phyloP scores from a whole-genome alignment of 106 monocot genomes.

The Narthecium ossifragum region DNA sequence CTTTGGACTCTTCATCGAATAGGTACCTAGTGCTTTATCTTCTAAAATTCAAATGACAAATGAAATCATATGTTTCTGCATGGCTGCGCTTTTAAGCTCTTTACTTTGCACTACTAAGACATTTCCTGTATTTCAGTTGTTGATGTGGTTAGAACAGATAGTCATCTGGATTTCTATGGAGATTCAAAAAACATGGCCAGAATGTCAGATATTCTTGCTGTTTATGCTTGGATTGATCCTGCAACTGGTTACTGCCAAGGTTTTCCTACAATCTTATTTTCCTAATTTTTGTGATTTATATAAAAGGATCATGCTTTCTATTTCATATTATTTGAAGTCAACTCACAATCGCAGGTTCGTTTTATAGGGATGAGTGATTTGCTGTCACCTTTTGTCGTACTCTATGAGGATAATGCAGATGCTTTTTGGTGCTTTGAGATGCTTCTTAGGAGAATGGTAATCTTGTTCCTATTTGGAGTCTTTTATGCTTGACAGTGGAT shows the following conservation, averaged over 20 bases:
- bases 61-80: neutral
- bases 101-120: slow-evolving; percentile 6
- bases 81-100: neutral
- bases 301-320: no score
- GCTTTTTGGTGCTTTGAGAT: slow-evolving; percentile 99
- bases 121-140: slow-evolving; percentile 50
- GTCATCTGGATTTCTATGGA: slow-evolving; percentile 92
- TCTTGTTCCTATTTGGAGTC: no score
- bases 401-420: slow-evolving; percentile 98
- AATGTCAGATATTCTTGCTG: slow-evolving; percentile 99
- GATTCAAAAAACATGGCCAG: slow-evolving; percentile 98
- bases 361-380: slow-evolving; percentile 95
- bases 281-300: no score
- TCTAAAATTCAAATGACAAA: neutral
- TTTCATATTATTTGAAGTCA: slow-evolving; percentile 1
- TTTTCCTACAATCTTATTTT: slow-evolving; percentile 14
- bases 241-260: slow-evolving; percentile 99
- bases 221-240: slow-evolving; percentile 99
- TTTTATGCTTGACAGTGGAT: no score
- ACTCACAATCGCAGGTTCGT: slow-evolving; percentile 2
- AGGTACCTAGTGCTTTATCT: slow-evolving; percentile 25
- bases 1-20: slow-evolving; percentile 97
- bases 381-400: slow-evolving; percentile 96
- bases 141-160: slow-evolving; percentile 98
- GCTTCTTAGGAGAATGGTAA: slow-evolving; percentile 95